A percentile compares a stretch with the other conserved stretches of the same genome.
Evolutionary conservation across 495 filamentous ascomycete genomes (phyloP).

Genomic region (Recurvomyces mirabilis): DNA sequence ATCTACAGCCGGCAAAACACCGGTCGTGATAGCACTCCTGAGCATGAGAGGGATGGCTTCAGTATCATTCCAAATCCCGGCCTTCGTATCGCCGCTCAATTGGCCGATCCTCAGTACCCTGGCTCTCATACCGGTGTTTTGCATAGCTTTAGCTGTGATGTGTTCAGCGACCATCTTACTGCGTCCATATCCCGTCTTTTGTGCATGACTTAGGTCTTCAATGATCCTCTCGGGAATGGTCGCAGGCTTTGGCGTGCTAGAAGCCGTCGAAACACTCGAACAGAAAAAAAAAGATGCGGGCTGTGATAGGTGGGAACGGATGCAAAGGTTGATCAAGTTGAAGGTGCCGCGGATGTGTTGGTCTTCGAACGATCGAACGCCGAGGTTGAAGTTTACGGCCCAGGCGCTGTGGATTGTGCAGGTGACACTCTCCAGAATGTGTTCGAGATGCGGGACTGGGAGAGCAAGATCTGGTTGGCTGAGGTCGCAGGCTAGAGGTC

Average conservation of each 20-base stretch:
- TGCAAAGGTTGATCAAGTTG: constrained; percentile 44
- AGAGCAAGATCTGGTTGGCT: constrained; percentile 14
- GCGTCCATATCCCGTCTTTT: constrained; percentile 45
- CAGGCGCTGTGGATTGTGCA: constrained; percentile 40
- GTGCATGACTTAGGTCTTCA: constrained; percentile 31
- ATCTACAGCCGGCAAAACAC: constrained; percentile 39
- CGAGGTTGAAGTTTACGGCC: constrained; percentile 48
- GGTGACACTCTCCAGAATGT: constrained; percentile 7
- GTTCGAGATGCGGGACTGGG: background rate
- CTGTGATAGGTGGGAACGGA: constrained; percentile 32
- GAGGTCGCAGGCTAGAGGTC: constrained; percentile 14
- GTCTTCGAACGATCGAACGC: constrained; percentile 31
- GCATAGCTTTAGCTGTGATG: constrained; percentile 12
- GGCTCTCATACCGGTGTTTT: constrained; percentile 29
- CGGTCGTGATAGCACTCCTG: constrained; percentile 39
- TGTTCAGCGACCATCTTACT: constrained; percentile 48
- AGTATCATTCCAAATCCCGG: constrained; percentile 48
- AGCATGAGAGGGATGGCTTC: constrained; percentile 49
- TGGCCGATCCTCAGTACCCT: constrained; percentile 50
- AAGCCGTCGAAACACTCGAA: constrained; percentile 24
- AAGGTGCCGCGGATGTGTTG: constrained; percentile 41
- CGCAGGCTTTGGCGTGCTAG: constrained; percentile 11
- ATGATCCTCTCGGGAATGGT: constrained; percentile 35
- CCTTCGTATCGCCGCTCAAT: constrained; percentile 40
- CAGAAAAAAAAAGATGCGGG: constrained; percentile 34